phyloP scores from a whole-genome alignment of 257 asterid genomes.

The Solanum chiquidenum region DNA sequence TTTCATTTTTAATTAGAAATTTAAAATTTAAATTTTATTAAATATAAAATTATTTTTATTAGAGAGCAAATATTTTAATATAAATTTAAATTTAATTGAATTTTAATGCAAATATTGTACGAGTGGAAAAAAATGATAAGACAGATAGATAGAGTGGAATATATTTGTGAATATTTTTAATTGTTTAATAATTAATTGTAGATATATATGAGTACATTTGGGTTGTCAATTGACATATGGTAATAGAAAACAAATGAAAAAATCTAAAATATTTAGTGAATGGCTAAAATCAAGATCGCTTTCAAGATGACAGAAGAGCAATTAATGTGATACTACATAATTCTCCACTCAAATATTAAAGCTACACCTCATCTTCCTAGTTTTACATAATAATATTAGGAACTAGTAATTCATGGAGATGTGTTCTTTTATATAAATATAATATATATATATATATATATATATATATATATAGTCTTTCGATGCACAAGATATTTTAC shows the following conservation, averaged over 20 bases:
- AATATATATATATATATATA: too few relatives aligned
- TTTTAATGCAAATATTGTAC: too few relatives aligned
- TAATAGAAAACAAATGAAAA: background rate
- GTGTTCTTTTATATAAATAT: too few relatives aligned
- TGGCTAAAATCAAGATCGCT: constrained; percentile 3
- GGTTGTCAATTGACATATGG: background rate
- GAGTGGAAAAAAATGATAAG: background rate
- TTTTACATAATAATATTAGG: background rate
- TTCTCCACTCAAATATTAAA: background rate
- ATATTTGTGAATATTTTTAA: background rate
- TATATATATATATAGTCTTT: too few relatives aligned
- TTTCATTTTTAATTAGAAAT: too few relatives aligned
- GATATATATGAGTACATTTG: background rate
- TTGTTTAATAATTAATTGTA: background rate
- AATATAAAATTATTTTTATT: too few relatives aligned
- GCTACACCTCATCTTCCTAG: background rate
- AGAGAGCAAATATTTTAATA: too few relatives aligned
- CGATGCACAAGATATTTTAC: too few relatives aligned
- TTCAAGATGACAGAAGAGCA: background rate
- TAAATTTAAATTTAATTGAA: too few relatives aligned
- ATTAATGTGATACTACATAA: background rate
- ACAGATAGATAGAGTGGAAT: background rate
- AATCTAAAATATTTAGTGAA: background rate
- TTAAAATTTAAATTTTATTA: too few relatives aligned
- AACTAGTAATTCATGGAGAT: background rate